Evolutionary conservation across 1,284 basidiomycete species (phyloP), one percentile per base, ranked within the genome.

Genomic region (Gymnopus androsaceus): DNA sequence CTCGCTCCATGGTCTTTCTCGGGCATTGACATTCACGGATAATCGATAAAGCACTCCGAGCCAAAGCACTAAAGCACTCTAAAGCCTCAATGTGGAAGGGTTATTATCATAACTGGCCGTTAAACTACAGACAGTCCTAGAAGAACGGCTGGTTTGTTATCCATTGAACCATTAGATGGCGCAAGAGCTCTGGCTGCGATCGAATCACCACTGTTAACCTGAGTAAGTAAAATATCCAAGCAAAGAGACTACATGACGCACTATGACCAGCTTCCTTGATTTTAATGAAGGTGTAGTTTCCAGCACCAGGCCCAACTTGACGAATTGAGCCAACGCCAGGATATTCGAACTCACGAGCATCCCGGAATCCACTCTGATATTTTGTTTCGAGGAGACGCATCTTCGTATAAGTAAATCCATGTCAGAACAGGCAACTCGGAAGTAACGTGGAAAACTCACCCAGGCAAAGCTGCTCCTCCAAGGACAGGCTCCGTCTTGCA

Each of bases 331-430:
- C 42, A 8, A 44, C 42, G 21, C 21, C 42, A 7, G 42, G 42
- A 44, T 44, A 25, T 44, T 44, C 42, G 11, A 44, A 9, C 25
- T 44, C 42, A 6, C 5, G 42, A 12, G 42, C 21, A 7, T 17
- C 17, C 12, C 42, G 42, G 27, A 44, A 44, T 7, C 14, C 19
- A 25, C 5, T 12, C 27, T 44, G 42, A 25, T 44, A 25, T 44
- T 44, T 44, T 44, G 42, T 44, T 44, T 44, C 27, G 21, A 44
- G 42, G n/a, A 44, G 42, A 7, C 42, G 42, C 42, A 44, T 44
- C 42, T 44, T 9, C 7, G 31, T 33, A 6, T 25, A n/a, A n/a
- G n/a, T n/a, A n/a, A n/a, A n/a, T n/a, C n/a, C n/a, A n/a, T 14
- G 4, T 8, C 5, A 8, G 21, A 44, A 44, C 21, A 44, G 8